phyloP scores from a whole-genome alignment of 2,329 filamentous ascomycete species.

The Juglanconis juglandina region DNA sequence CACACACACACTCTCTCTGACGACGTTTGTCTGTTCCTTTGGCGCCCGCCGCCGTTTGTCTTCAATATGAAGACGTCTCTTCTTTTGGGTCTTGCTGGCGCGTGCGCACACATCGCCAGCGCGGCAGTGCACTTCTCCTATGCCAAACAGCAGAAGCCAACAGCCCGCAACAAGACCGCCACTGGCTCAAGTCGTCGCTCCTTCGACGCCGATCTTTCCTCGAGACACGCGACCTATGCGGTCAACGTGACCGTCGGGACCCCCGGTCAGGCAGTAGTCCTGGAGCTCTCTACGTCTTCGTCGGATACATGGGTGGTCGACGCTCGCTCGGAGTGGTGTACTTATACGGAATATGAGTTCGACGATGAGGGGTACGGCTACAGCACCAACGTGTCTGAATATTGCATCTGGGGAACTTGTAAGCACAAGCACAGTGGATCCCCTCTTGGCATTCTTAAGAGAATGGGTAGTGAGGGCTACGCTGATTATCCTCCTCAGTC shows the following conservation, averaged over 20 bases:
- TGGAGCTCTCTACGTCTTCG: slow-evolving; percentile 24
- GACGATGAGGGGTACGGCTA: background rate
- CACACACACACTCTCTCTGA: too few species aligned
- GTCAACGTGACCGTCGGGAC: slow-evolving; percentile 27
- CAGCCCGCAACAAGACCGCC: background rate
- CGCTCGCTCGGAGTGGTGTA: slow-evolving; percentile 15
- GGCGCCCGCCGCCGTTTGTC: background rate
- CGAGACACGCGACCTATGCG: slow-evolving; percentile 22
- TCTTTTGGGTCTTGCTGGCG: slow-evolving; percentile 6
- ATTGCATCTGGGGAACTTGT: slow-evolving; percentile 26
- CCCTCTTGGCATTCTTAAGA: background rate
- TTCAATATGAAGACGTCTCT: slow-evolving; percentile 14
- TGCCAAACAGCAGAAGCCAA: background rate
- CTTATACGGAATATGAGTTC: background rate
- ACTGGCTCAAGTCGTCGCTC: background rate
- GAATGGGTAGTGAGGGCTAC: background rate
- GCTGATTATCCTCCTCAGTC: slow-evolving; percentile 7
- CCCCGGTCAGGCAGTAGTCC: slow-evolving; percentile 26
- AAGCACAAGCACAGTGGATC: background rate
- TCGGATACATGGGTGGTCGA: slow-evolving; percentile 29
- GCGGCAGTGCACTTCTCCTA: slow-evolving; percentile 14
- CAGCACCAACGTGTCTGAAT: background rate
- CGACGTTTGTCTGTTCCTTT: background rate
- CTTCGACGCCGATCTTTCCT: slow-evolving; percentile 8
- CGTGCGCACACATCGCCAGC: background rate